phyloP scores from a whole-genome alignment of 345 rosid genomes.

The Abelmoschus esculentus region DNA sequence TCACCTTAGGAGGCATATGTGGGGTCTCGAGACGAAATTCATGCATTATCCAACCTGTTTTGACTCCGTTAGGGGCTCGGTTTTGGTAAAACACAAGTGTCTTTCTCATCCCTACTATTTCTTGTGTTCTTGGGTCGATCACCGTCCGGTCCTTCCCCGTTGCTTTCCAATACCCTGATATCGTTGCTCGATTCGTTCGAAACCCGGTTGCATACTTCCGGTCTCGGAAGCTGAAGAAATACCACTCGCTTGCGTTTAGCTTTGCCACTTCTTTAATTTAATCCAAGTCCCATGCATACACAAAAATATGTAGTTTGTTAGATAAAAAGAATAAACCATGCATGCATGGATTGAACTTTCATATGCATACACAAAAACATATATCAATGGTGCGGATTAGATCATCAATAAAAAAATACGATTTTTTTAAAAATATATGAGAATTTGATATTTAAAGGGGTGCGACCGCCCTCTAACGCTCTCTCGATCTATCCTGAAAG shows the following conservation, averaged over 20 bases:
- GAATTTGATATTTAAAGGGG: too few relatives aligned
- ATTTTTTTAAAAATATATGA: too few relatives aligned
- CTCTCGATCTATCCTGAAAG: too few relatives aligned
- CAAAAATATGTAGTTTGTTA: background rate
- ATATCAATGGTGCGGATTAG: too few relatives aligned
- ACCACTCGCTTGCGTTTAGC: constrained; percentile 93
- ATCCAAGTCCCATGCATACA: background rate
- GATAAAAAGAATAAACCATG: background rate
- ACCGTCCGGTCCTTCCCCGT: constrained; percentile 95
- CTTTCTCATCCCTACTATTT: constrained; percentile 93
- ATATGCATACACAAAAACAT: too few relatives aligned
- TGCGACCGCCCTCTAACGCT: too few relatives aligned
- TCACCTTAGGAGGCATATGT: constrained; percentile 91
- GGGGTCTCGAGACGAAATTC: constrained; percentile 94
- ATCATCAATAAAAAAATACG: too few relatives aligned
- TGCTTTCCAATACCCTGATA: constrained; percentile 93
- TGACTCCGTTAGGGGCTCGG: constrained; percentile 91
- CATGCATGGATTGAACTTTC: background rate
- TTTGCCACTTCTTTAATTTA: constrained; percentile 65
- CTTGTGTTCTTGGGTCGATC: constrained; percentile 47
- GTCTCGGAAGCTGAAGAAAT: constrained; percentile 94
- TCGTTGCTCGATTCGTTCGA: constrained; percentile 82
- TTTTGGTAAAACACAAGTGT: constrained; percentile 82
- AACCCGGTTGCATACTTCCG: constrained; percentile 90
- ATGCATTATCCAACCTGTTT: constrained; percentile 98